These are phyloP conservation scores for Fusarium piperis DNA, from an alignment of 2,329 filamentous ascomycete species.

Conservation along the genomic window DNA sequence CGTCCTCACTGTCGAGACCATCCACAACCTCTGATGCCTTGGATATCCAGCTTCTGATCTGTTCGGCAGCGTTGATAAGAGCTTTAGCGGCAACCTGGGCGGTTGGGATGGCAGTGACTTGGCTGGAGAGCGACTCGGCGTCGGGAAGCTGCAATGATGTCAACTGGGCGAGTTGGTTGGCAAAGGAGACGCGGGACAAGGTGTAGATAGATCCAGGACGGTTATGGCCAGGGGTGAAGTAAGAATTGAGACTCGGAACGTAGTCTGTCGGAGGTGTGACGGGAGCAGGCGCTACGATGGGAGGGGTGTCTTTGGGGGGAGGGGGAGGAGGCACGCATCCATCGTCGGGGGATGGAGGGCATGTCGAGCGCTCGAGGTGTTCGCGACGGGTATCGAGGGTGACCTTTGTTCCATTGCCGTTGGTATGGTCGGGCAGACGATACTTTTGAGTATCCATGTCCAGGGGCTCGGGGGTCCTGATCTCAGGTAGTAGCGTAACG, in stretches of 20 bases:
- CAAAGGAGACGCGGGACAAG: slow-evolving; percentile 89
- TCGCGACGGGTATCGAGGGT: slow-evolving; percentile 66
- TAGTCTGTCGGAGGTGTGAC: slow-evolving; percentile 53
- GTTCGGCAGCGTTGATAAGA: slow-evolving; percentile 86
- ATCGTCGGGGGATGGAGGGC: slow-evolving; percentile 51
- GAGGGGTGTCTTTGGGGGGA: slow-evolving; percentile 55
- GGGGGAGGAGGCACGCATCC: slow-evolving; percentile 51
- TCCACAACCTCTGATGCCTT: slow-evolving; percentile 91
- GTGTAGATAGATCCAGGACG: slow-evolving; percentile 92
- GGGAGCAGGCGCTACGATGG: slow-evolving; percentile 38
- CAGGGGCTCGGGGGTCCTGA: slow-evolving; percentile 58
- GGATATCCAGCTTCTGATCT: slow-evolving; percentile 92
- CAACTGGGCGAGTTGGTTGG: slow-evolving; percentile 90
- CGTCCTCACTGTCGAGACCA: slow-evolving; percentile 92
- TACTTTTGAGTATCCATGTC: slow-evolving; percentile 81
- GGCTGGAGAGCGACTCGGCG: slow-evolving; percentile 82
- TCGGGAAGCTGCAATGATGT: slow-evolving; percentile 91
- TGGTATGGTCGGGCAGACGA: slow-evolving; percentile 74
- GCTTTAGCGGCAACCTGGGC: slow-evolving; percentile 85
- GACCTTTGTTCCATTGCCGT: slow-evolving; percentile 73
- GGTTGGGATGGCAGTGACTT: slow-evolving; percentile 85
- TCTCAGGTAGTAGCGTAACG: slow-evolving; percentile 60
- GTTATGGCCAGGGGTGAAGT: slow-evolving; percentile 74
- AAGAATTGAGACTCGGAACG: slow-evolving; percentile 63
- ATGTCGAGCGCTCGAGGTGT: slow-evolving; percentile 63